Conservation (phyloP, 1,284 basidiomycete species). For the Agaricales sp. region DNA sequence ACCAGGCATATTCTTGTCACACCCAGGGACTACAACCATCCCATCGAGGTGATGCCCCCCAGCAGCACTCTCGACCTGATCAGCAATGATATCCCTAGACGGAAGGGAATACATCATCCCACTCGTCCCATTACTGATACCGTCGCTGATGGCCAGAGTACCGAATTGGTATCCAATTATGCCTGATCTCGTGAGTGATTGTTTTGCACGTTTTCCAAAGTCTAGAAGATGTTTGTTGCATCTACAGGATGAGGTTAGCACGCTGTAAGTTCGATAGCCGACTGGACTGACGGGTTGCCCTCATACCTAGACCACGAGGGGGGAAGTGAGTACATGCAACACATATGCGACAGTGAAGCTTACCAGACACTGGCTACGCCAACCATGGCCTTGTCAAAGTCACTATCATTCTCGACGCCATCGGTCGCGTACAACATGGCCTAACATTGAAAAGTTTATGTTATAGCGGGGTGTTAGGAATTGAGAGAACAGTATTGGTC, state of each 20-base stretch:
- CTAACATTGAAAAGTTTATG: constrained; percentile 35
- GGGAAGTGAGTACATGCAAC: constrained; percentile 9
- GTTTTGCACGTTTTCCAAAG: constrained; percentile 82
- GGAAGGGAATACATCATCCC: constrained; percentile 95
- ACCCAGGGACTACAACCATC: constrained; percentile 93
- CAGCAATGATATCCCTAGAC: constrained; percentile 94
- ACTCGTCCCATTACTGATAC: constrained; percentile 92
- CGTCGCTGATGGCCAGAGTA: constrained; percentile 94
- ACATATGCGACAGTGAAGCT: constrained; percentile 19
- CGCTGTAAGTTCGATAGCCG: constrained; percentile 4
- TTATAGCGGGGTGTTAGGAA: constrained; percentile 8
- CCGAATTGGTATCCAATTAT: constrained; percentile 96
- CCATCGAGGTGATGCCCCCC: constrained; percentile 98
- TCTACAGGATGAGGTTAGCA: constrained; percentile 31
- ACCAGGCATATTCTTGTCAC: constrained; percentile 98
- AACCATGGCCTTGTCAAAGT: constrained; percentile 92
- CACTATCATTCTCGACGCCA: constrained; percentile 65
- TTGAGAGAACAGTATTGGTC: constrained; percentile 7
- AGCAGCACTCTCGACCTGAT: constrained; percentile 93
- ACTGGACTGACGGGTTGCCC: constrained; percentile 66
- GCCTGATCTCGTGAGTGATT: constrained; percentile 63
- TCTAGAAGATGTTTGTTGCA: constrained; percentile 88
- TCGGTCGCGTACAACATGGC: constrained; percentile 97
- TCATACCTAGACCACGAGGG: constrained; percentile 61
- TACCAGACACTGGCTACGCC: constrained; percentile 92